Base-by-base conservation (phyloP, 2,329 filamentous ascomycete genomes). In the Clathrospora elynae region DNA sequence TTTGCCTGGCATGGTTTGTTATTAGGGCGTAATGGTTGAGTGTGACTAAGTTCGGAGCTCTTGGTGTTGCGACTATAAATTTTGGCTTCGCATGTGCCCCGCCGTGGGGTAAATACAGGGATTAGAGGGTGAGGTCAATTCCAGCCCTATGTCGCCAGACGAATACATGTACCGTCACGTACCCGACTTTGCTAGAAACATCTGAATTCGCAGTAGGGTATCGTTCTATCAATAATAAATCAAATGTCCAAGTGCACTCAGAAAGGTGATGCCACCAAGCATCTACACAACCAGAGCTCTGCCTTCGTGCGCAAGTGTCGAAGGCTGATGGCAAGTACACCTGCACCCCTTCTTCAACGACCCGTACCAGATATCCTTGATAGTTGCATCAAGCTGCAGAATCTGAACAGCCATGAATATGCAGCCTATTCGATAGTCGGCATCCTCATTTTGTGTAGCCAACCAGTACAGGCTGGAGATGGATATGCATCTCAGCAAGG, bases 1-100 rank as follows among this genome's bases (percentile, higher is more conserved):
- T 41, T 59, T 49, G 23, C 54, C 47, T 35, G 57, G 19, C 65
- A 68, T 68, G 22, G 14, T 55, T 32, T 43, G 33, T 33, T 35
- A 14, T 14, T 5, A 18, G 18, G 14, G 10, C 18, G 13, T 14
- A 44, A 30, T 44, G 25, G 19, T 26, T n/a, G 30, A 8, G 28
- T 26, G 20, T 36, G 32, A 13, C 34, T 38, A 23, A 23, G 16
- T 33, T 35, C 14, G 28, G 18, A 25, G 26, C 22, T 14, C 16
- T 24, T 16, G 10, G 35, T 30, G 29, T 42, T 33, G 32, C 35
- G 38, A 31, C n/a, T 46, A 43, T 36, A 54, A 53, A 45, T 55
- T 55, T 58, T 57, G 43, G 46, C 36, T 20, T 20, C 7, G 37
- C 33, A 31, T 18, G 12, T 53, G 40, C 51, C 53, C 53, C 53